A percentile compares a stretch with the other conserved stretches of the same genome.
phyloP scores from a whole-genome alignment of 2,329 filamentous ascomycete species.

The Fusarium graminum region DNA sequence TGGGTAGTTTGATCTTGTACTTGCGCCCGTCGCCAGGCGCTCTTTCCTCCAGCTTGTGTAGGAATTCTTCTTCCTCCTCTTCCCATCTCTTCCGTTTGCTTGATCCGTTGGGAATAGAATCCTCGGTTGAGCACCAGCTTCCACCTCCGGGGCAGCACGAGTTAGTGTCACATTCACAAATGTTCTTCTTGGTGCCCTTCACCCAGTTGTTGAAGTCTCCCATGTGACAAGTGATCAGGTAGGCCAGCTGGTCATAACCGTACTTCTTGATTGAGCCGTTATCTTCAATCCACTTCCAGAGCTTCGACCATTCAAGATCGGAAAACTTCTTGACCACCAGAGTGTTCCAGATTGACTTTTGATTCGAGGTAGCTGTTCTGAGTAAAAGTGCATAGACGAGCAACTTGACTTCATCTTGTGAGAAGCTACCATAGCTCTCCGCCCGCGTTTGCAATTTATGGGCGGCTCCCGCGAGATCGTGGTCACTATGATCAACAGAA shows the following conservation, averaged over 20 bases:
- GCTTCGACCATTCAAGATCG: conserved; percentile 14
- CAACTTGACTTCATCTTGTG: conserved; percentile 15
- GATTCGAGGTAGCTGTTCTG: conserved; percentile 5
- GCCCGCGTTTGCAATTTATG: conserved; percentile 2
- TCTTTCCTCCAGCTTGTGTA: conserved; percentile 4
- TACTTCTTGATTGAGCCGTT: conserved; percentile 5
- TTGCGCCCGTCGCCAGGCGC: conserved; percentile 5
- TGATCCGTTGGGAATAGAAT: conserved; percentile 10
- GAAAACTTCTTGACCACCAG: conserved; percentile 11
- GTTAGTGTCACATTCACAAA: conserved; percentile 12
- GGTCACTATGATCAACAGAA: background rate
- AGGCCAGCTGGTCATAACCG: conserved; percentile 20
- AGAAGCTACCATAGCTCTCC: conserved; percentile 12
- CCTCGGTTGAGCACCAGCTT: conserved; percentile 20
- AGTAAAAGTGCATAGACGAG: conserved; percentile 5
- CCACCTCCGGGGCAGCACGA: conserved; percentile 19
- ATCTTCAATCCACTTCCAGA: conserved; percentile 15
- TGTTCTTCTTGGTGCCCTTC: conserved; percentile 6
- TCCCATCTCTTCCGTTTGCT: conserved; percentile 18
- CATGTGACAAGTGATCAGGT: conserved; percentile 15
- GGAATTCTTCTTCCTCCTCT: conserved; percentile 10
- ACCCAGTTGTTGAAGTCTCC: conserved; percentile 10
- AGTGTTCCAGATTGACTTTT: conserved; percentile 15
- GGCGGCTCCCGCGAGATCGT: background rate
- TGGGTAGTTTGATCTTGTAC: conserved; percentile 17